Evolutionary conservation across 2,329 filamentous ascomycete genomes (phyloP), one percentile per base, ranked within the genome.

Genomic region (Purpureocillium lavendulum): DNA sequence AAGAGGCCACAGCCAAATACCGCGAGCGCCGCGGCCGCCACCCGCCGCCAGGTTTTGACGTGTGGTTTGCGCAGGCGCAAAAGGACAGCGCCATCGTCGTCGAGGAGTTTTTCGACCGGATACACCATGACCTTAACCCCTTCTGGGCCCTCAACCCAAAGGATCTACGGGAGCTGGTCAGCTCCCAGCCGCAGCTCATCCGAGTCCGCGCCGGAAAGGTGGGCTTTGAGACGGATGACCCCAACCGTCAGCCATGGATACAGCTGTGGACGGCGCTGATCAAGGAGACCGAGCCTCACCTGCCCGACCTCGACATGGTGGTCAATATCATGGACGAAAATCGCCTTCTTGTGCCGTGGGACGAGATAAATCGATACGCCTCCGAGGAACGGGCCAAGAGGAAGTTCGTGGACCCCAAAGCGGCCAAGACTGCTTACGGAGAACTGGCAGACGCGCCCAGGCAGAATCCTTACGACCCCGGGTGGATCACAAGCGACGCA

Each of bases 261-360:
- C 51, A 68, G 49, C 56, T 66, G 16, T 75, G 71, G 71, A 65
- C 66, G 2, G 52, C 57, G 4, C 59, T 77, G 11, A 67, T 80
- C 16, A 48, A 53, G 2, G 70, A 72, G 40, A 73, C 79, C 30
- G 68, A 72, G 18, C 53, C 66, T 12, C 60, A 69, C 36, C 54
- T 83, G 16, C 79, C 78, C 5, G 77, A 83, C 44, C 72, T 83
- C 54, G 77, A 82, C 52, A 80, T 82, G 64, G 72, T 77, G 10
- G 75, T 82, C 60, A 82, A 83, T 51, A 66, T 70, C 38, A 67
- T 80, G 59, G 78, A 82, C 53, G 76, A 83, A 52, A 70, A 78
- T 18, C 67, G 79, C 16, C 55, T 84, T n/a, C 59, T 82, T 21
- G 74, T 79, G 3, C 69, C 75, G 9, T 77, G 69, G 59, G 69